Conservation (phyloP, 202 grass and related monocot species). For the Schoenoplectus triqueter region DNA sequence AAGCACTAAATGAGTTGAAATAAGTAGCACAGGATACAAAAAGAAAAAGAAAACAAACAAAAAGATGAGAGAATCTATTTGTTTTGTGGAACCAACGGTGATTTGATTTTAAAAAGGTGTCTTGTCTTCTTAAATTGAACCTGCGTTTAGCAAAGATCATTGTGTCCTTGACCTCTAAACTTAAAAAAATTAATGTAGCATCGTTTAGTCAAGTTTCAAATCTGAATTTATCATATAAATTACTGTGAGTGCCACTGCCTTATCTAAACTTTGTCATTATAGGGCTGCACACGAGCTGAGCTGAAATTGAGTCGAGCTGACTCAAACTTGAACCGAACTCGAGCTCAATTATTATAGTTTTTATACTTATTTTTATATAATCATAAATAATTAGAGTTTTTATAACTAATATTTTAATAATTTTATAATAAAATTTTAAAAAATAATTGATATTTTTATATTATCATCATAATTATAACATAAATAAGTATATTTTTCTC, state of each 20-base stretch:
- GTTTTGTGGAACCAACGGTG: background rate
- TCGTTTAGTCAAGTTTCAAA: background rate
- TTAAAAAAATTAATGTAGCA: background rate
- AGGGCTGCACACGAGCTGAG: no score
- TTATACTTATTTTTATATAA: no score
- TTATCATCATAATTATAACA: no score
- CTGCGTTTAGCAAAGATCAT: background rate
- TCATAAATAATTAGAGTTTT: no score
- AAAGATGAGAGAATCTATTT: constrained; percentile 12
- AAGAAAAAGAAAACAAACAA: constrained; percentile 36
- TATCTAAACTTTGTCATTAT: background rate
- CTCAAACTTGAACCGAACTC: no score
- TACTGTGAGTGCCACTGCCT: background rate
- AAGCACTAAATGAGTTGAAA: constrained; percentile 32
- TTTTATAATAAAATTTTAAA: no score
- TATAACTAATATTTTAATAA: no score
- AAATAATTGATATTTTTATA: no score
- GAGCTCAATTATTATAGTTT: no score
- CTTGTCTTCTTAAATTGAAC: background rate
- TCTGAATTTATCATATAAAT: constrained; percentile 11
- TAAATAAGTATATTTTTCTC: no score
- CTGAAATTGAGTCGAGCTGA: no score
- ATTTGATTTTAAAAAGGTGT: background rate
- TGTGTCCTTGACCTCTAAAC: background rate
- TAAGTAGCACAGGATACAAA: constrained; percentile 27